Evolutionary conservation across 148 eudicot species (phyloP).

Genomic region (Linanthus parryae): DNA sequence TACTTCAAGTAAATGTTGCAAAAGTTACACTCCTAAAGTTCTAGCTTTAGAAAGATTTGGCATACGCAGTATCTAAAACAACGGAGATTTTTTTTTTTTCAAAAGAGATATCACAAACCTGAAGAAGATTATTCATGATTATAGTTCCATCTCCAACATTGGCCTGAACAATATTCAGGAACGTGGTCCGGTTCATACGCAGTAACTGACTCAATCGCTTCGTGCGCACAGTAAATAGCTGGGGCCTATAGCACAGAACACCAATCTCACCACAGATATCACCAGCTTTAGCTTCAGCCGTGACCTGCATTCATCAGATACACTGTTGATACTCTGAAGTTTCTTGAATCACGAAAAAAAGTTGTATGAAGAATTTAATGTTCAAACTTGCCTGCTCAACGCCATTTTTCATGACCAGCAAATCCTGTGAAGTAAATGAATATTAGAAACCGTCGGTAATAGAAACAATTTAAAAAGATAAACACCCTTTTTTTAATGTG

Average conservation of each 20-base stretch:
- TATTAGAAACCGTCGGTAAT: too few species aligned
- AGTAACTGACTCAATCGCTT: slow-evolving; percentile 64
- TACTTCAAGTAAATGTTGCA: background rate
- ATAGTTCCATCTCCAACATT: slow-evolving; percentile 81
- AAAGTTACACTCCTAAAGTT: background rate
- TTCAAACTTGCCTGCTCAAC: too few species aligned
- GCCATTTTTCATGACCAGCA: slow-evolving; percentile 45
- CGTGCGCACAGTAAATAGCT: slow-evolving; percentile 72
- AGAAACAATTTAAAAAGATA: too few species aligned
- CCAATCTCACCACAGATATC: slow-evolving; percentile 81
- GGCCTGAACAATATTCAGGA: slow-evolving; percentile 61
- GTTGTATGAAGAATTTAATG: too few species aligned
- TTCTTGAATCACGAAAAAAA: too few species aligned
- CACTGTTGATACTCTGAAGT: too few species aligned
- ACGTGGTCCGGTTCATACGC: slow-evolving; percentile 54
- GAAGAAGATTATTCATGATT: slow-evolving; percentile 70
- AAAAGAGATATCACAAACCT: slow-evolving; percentile 28
- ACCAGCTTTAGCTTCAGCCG: slow-evolving; percentile 45
- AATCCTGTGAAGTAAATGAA: slow-evolving; percentile 51
- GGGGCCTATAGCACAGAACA: slow-evolving; percentile 80
- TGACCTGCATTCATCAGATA: slow-evolving; percentile 35
- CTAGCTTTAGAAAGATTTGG: background rate
- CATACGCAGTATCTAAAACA: background rate
- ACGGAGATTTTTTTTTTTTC: background rate
- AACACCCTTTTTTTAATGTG: too few species aligned